Evolutionary conservation across 140 eudicot genomes (phyloP).

Genomic region (Artemisia princeps): DNA sequence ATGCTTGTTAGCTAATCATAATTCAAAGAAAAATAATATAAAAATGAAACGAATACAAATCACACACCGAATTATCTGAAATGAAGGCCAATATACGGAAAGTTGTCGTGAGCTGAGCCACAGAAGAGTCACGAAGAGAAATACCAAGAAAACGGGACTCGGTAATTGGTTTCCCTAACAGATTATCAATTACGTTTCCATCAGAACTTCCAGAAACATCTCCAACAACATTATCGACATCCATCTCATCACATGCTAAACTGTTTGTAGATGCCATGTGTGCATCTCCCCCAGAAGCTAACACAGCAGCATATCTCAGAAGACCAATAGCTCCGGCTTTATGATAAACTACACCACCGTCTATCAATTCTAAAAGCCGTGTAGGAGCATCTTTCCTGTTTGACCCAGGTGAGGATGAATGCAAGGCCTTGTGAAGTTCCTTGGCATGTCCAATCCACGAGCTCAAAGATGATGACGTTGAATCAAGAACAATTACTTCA

Average conservation of each 20-base stretch:
- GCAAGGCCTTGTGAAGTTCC: constrained; percentile 77
- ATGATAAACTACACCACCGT: constrained; percentile 88
- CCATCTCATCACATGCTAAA: constrained; percentile 76
- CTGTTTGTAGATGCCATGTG: constrained; percentile 75
- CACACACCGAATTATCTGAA: constrained; percentile 74
- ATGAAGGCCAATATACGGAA: constrained; percentile 77
- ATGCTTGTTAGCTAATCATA: constrained; percentile 19
- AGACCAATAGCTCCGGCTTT: constrained; percentile 82
- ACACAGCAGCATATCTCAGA: constrained; percentile 73
- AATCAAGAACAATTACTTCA: constrained; percentile 75
- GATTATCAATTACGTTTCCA: constrained; percentile 70
- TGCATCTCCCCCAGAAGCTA: constrained; percentile 97
- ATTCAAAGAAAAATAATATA: neutral
- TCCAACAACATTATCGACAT: constrained; percentile 74
- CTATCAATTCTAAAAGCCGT: constrained; percentile 82
- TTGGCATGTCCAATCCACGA: constrained; percentile 87
- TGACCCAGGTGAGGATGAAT: constrained; percentile 94
- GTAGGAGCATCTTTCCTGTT: constrained; percentile 93
- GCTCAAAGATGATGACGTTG: constrained; percentile 69
- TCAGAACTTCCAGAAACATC: constrained; percentile 67
- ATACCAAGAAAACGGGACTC: constrained; percentile 80
- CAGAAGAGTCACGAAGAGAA: constrained; percentile 81
- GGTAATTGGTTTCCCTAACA: constrained; percentile 80
- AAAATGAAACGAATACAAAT: neutral
- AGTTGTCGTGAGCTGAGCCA: constrained; percentile 86